phyloP scores from a whole-genome alignment of 2,329 filamentous ascomycete genomes.

The Aspergillus neotritici region DNA sequence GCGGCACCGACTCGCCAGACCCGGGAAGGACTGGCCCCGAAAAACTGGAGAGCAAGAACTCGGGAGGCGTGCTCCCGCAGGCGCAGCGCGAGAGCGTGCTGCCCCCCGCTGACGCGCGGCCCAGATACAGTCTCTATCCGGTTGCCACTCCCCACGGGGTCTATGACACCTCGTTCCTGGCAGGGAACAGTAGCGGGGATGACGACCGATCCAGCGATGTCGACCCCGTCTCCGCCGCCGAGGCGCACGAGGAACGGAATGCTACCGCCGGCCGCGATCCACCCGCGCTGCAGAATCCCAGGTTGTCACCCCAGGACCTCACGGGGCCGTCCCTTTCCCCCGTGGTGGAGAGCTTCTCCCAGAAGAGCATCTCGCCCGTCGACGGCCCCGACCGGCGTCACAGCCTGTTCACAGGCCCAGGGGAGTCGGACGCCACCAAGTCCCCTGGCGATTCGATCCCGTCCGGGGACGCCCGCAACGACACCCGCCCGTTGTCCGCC shows the following conservation, averaged over 20 bases:
- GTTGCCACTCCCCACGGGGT: conserved; percentile 16
- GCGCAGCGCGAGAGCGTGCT: conserved; percentile 24
- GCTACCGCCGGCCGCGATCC: too few relatives aligned
- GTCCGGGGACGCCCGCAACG: conserved; percentile 21
- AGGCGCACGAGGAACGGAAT: conserved; percentile 6
- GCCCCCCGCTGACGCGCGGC: conserved; percentile 18
- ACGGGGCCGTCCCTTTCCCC: conserved; percentile 20
- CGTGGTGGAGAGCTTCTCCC: conserved; percentile 25
- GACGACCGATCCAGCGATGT: conserved; percentile 24
- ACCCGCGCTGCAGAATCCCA: not conserved
- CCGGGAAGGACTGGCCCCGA: conserved; percentile 13
- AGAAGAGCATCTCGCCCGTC: conserved; percentile 6
- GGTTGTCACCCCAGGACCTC: conserved; percentile 10
- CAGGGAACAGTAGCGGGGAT: conserved; percentile 31
- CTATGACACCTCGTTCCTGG: conserved; percentile 28
- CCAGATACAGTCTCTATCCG: conserved; percentile 26
- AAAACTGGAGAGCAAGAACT: conserved; percentile 15
- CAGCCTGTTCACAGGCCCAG: not conserved
- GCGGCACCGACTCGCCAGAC: conserved; percentile 20
- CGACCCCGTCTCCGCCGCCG: conserved; percentile 15
- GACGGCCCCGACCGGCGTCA: conserved; percentile 7
- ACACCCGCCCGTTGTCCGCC: conserved; percentile 18
- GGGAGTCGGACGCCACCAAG: conserved; percentile 5
- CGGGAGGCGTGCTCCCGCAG: conserved; percentile 13
- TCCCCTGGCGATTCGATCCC: conserved; percentile 13